These are phyloP conservation scores for Phascolomyces articulosus DNA, from an alignment of 371 early-diverging fungal species.

Conservation along the genomic window DNA sequence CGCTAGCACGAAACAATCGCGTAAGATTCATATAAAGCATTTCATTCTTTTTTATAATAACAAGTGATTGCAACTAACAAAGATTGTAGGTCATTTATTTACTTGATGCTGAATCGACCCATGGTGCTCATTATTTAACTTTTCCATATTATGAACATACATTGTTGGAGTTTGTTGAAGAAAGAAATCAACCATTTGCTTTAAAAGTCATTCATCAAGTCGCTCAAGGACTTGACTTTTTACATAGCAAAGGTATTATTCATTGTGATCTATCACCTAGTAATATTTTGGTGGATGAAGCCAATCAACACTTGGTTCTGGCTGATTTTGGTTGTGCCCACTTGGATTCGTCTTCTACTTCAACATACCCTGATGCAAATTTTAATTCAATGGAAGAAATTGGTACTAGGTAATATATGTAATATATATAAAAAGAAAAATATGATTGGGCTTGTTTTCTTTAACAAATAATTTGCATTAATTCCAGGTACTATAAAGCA, in stretches of 20 bases:
- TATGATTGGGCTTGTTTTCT: neutral
- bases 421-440: neutral
- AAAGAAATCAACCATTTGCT: constrained; percentile 16
- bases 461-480: too few species aligned
- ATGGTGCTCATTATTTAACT: constrained; percentile 19
- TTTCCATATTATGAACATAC: constrained; percentile 36
- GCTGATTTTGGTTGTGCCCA: constrained; percentile 86
- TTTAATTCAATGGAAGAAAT: constrained; percentile 27
- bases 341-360: neutral
- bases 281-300: constrained; percentile 64
- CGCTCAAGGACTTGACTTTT: constrained; percentile 58
- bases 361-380: neutral
- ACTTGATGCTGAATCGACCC: constrained; percentile 21
- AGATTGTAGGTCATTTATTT: constrained; percentile 33
- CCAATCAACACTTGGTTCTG: constrained; percentile 60
- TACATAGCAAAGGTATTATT: constrained; percentile 64
- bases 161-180: constrained; percentile 8
- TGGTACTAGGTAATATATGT: constrained; percentile 40
- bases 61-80: neutral
- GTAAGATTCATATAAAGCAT: constrained; percentile 18
- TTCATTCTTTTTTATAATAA: neutral
- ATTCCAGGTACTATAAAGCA: constrained; percentile 43
- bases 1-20: constrained; percentile 23
- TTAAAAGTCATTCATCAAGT: constrained; percentile 43
- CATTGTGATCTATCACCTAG: constrained; percentile 81